These are phyloP conservation scores for Salvia rosmarinus DNA, from an alignment of 257 asterid species.

Conservation along the genomic window DNA sequence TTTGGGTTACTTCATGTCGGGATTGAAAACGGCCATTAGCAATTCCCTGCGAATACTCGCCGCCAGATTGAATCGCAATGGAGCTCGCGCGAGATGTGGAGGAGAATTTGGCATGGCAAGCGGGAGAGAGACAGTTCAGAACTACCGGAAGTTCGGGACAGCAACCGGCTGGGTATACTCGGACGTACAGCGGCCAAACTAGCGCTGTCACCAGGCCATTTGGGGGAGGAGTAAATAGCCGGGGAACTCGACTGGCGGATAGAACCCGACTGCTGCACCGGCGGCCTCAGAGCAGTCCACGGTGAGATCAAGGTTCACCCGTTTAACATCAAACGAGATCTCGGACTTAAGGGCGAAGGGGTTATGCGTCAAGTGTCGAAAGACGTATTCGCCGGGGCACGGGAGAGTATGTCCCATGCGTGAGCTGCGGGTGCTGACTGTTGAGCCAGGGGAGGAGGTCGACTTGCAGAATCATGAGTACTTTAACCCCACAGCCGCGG, in stretches of 20 bases:
- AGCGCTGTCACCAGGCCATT: not conserved
- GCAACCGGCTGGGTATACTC: not conserved
- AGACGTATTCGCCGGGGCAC: not conserved
- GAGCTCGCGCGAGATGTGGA: not conserved
- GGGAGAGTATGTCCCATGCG: not conserved
- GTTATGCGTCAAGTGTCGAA: too few species aligned
- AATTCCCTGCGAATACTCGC: not conserved
- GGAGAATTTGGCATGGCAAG: not conserved
- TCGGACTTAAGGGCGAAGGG: not conserved
- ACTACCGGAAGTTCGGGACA: not conserved
- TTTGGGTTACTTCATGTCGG: not conserved
- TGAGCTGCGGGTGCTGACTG: not conserved
- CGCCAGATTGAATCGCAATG: not conserved
- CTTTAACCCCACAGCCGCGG: too few species aligned
- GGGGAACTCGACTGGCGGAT: too few species aligned
- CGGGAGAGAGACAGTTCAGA: not conserved
- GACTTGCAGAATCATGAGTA: not conserved
- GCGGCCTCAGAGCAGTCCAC: not conserved
- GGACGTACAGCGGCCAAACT: not conserved
- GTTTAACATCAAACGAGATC: not conserved
- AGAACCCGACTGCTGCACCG: too few species aligned
- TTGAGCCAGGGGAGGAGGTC: not conserved
- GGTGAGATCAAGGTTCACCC: not conserved
- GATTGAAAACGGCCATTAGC: not conserved
- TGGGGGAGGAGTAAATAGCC: too few species aligned